phyloP scores from a whole-genome alignment of 163 green algal genomes.

The Trebouxiophyceae sp. region DNA sequence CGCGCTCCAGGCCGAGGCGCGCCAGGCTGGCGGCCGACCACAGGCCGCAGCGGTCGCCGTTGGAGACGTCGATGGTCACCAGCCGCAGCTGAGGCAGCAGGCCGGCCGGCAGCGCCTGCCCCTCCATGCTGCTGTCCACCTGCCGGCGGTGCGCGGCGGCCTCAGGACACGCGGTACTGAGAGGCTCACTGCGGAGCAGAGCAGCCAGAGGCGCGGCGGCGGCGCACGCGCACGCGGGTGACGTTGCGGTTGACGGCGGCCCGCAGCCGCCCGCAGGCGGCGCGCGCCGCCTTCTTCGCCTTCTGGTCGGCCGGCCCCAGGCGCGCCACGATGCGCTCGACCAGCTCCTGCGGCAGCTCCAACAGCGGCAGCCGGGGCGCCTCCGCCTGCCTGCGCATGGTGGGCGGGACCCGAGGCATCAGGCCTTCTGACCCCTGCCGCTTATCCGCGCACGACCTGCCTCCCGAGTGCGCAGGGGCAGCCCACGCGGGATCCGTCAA shows the following conservation, averaged over 20 bases:
- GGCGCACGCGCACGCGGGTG: not conserved
- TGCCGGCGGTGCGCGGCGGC: too few relatives aligned
- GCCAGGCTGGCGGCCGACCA: not conserved
- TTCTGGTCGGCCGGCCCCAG: not conserved
- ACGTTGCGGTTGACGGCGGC: not conserved
- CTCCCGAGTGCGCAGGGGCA: too few relatives aligned
- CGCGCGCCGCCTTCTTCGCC: not conserved
- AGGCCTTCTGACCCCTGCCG: too few relatives aligned
- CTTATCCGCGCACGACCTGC: too few relatives aligned
- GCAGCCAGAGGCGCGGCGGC: not conserved
- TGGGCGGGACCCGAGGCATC: too few relatives aligned
- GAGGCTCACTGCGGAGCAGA: too few relatives aligned
- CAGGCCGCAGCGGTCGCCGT: not conserved
- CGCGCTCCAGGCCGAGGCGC: not conserved
- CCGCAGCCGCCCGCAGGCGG: not conserved
- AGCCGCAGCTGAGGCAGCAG: not conserved
- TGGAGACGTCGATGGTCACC: not conserved
- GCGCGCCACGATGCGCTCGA: not conserved
- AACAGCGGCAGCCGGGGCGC: not conserved
- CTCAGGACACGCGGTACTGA: too few relatives aligned
- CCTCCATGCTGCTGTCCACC: not conserved
- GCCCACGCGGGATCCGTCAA: too few relatives aligned
- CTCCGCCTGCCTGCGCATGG: too few relatives aligned
- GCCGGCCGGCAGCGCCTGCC: not conserved
- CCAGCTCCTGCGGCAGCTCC: not conserved